phyloP scores from a whole-genome alignment of 345 rosid genomes.

The Linum usitatissimum region DNA sequence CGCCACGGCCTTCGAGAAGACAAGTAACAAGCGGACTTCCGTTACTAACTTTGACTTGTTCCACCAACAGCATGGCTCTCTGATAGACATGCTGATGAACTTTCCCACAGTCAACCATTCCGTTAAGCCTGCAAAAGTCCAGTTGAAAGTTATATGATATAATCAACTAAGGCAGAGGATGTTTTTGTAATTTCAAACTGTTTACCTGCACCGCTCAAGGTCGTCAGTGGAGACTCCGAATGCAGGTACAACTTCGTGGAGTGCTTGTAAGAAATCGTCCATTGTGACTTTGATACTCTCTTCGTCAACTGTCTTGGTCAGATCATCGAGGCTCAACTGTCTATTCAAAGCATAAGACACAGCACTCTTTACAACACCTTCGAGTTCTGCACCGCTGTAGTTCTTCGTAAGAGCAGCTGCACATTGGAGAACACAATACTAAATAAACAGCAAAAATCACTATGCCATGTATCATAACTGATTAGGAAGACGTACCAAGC shows the following conservation, averaged over 20 bases:
- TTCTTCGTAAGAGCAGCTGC: slow-evolving; percentile 98
- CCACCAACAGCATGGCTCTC: slow-evolving; percentile 82
- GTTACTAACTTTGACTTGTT: slow-evolving; percentile 94
- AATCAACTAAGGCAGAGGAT: background rate
- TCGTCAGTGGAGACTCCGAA: slow-evolving; percentile 98
- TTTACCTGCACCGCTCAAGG: slow-evolving; percentile 86
- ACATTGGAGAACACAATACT: slow-evolving; percentile 11
- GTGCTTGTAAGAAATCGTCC: slow-evolving; percentile 84
- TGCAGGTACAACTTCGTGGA: slow-evolving; percentile 73
- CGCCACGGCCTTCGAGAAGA: slow-evolving; percentile 90
- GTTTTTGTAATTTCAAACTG: background rate
- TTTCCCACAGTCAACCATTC: slow-evolving; percentile 85
- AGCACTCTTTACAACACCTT: slow-evolving; percentile 98
- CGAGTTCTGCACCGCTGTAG: slow-evolving; percentile 98
- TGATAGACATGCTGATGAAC: slow-evolving; percentile 68
- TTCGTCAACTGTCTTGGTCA: slow-evolving; percentile 93
- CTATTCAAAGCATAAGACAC: slow-evolving; percentile 93
- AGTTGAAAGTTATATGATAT: slow-evolving; percentile 1
- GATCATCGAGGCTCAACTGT: slow-evolving; percentile 89
- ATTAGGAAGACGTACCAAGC: slow-evolving; percentile 48
- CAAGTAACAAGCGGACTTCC: slow-evolving; percentile 93
- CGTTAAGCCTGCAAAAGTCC: slow-evolving; percentile 50
- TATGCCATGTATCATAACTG: background rate
- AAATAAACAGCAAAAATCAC: background rate
- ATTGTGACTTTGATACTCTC: slow-evolving; percentile 88